phyloP scores from a whole-genome alignment of 2,329 filamentous ascomycete species.

The Ampelomyces quisqualis region DNA sequence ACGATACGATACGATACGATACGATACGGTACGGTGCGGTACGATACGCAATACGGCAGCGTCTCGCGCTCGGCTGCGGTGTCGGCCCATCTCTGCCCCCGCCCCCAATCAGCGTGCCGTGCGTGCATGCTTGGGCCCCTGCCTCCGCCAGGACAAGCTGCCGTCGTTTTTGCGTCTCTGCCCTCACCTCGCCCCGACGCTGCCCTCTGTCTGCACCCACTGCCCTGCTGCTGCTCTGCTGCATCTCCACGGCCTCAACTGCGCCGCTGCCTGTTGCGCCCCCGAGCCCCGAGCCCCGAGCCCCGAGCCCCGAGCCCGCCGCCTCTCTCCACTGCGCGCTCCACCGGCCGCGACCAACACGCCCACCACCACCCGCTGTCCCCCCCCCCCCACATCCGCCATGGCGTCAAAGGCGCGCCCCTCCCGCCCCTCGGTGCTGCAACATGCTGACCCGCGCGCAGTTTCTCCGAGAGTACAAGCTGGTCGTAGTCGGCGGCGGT shows the following conservation, averaged over 20 bases:
- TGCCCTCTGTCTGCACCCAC: conserved; percentile 8
- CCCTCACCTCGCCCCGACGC: conserved; percentile 10
- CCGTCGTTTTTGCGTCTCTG: conserved; percentile 28
- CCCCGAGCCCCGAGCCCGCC: conserved; percentile 3
- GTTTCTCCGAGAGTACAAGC: conserved; percentile 57
- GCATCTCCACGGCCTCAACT: conserved; percentile 3
- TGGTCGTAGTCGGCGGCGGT: conserved; percentile 93
- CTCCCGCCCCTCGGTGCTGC: conserved; percentile 2
- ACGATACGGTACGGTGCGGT: conserved; percentile 4
- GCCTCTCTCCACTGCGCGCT: conserved; percentile 4
- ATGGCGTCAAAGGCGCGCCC: conserved; percentile 45
- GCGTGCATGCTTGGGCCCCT: conserved; percentile 5
- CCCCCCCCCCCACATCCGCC: conserved; percentile 23
- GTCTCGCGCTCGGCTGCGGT: too few relatives aligned
- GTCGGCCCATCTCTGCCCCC: conserved; percentile 8
- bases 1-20: background rate
- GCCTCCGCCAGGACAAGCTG: conserved; percentile 19
- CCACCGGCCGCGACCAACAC: conserved; percentile 1
- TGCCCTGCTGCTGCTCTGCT: conserved; percentile 3
- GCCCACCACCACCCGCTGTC: conserved; percentile 11
- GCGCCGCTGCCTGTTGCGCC: conserved; percentile 9
- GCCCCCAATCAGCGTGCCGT: conserved; percentile 24
- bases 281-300: conserved; percentile 12
- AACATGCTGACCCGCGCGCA: conserved; percentile 35
- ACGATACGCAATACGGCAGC: too few relatives aligned